Conservation (phyloP, 1,284 basidiomycete genomes). For the Spongispora temasekensis region DNA sequence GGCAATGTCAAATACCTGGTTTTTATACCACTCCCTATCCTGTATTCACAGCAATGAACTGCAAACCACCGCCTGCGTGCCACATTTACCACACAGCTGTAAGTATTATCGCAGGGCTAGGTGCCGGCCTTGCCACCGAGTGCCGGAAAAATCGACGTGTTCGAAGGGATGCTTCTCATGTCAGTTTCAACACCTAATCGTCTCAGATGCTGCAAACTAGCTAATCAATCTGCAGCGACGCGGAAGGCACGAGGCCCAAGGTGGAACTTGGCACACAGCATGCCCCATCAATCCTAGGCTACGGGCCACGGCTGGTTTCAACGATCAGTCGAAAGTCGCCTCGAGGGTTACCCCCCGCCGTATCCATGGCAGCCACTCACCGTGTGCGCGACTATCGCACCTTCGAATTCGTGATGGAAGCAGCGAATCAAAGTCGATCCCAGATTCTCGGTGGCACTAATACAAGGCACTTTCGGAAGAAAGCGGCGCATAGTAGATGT, state of each 20-base stretch:
- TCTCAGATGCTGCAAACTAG: neutral
- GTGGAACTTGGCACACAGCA: neutral
- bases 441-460: no score
- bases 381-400: no score
- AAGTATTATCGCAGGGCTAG: neutral
- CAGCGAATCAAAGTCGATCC: neutral
- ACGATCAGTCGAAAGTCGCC: neutral
- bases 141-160: neutral
- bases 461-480: neutral
- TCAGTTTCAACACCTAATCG: neutral
- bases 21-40: neutral
- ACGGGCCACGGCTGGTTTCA: neutral
- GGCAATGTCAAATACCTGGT: neutral
- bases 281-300: neutral
- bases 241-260: neutral
- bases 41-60: constrained; percentile 21
- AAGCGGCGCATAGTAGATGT: neutral
- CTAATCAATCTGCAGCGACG: neutral
- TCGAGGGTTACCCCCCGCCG: no score
- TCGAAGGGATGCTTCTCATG: neutral
- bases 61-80: constrained; percentile 14
- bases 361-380: no score
- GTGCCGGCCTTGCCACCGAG: neutral
- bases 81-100: constrained; percentile 1
- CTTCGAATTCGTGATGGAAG: neutral